These are phyloP conservation scores for Saussurea involucrata DNA, from an alignment of 129 eudicot species.

Conservation along the genomic window DNA sequence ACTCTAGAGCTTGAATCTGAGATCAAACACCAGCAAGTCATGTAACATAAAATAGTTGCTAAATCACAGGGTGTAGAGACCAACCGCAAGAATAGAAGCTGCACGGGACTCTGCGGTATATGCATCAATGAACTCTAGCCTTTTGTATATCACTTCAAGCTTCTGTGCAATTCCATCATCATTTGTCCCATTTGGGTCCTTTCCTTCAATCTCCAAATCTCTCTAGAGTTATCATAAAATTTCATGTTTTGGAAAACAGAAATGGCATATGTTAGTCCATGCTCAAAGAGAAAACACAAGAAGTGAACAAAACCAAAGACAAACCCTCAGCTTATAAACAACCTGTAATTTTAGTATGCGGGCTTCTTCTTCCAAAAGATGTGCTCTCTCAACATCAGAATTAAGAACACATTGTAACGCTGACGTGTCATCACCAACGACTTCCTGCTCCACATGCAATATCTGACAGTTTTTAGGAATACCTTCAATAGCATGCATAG, in stretches of 20 bases:
- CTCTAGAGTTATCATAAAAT: constrained; percentile 36
- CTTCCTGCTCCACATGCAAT: constrained; percentile 98
- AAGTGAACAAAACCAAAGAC: neutral
- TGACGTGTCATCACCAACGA: constrained; percentile 86
- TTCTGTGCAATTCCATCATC: constrained; percentile 55
- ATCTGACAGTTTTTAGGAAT: constrained; percentile 97
- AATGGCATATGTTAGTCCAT: neutral
- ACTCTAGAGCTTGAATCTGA: neutral
- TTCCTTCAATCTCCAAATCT: constrained; percentile 52
- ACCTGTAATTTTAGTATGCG: constrained; percentile 72
- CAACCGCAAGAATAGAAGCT: constrained; percentile 93
- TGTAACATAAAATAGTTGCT: neutral
- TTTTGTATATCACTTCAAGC: constrained; percentile 88
- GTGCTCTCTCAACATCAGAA: constrained; percentile 81
- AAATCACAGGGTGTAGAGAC: constrained; percentile 21
- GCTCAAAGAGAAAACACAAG: neutral
- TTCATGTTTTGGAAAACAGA: neutral
- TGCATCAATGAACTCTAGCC: constrained; percentile 93
- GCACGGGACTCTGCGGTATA: constrained; percentile 98
- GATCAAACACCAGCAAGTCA: constrained; percentile 3
- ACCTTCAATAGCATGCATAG: constrained; percentile 96
- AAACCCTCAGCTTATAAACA: neutral
- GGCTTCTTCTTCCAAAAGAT: constrained; percentile 88
- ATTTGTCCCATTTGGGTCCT: constrained; percentile 39
- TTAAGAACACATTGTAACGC: constrained; percentile 91